Evolutionary conservation across 768 basidiomycete genomes (phyloP).

Genomic region (Mycena rebaudengoi): DNA sequence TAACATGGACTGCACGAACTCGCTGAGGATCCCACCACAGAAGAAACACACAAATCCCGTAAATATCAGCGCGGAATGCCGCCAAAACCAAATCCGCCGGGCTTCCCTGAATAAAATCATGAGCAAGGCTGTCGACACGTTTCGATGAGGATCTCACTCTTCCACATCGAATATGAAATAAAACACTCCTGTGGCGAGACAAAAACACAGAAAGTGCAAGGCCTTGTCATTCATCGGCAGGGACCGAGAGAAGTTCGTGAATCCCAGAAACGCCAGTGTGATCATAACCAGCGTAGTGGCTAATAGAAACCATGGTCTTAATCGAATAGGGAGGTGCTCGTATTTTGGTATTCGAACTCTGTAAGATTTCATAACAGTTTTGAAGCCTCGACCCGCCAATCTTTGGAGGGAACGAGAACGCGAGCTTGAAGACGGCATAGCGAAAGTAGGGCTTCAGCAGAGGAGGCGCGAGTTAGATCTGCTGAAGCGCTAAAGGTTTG

Average conservation of each 20-base stretch:
- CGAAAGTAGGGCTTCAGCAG: no score
- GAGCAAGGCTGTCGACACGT: background rate
- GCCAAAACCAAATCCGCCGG: constrained; percentile 89
- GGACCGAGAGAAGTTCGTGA: constrained; percentile 72
- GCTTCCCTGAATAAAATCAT: constrained; percentile 62
- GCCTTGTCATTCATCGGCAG: constrained; percentile 83
- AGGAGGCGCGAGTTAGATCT: no score
- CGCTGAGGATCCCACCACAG: constrained; percentile 82
- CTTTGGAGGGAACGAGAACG: no score
- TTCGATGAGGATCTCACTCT: constrained; percentile 83
- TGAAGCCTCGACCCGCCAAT: constrained; percentile 60
- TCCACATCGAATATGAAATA: constrained; percentile 91
- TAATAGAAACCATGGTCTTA: constrained; percentile 85
- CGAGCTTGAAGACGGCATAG: no score
- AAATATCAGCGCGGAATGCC: constrained; percentile 72
- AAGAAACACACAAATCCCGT: constrained; percentile 78
- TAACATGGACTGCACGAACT: constrained; percentile 80
- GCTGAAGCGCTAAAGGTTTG: no score
- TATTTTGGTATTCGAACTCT: constrained; percentile 68
- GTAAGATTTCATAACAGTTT: constrained; percentile 78
- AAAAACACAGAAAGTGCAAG: constrained; percentile 81
- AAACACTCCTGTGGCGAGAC: constrained; percentile 77
- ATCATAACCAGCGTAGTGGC: constrained; percentile 76
- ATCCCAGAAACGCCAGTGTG: constrained; percentile 75
- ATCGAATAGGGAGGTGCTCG: constrained; percentile 69